These are phyloP conservation scores for Termitomyces titanicus DNA, from an alignment of 768 basidiomycete genomes.

Conservation along the genomic window DNA sequence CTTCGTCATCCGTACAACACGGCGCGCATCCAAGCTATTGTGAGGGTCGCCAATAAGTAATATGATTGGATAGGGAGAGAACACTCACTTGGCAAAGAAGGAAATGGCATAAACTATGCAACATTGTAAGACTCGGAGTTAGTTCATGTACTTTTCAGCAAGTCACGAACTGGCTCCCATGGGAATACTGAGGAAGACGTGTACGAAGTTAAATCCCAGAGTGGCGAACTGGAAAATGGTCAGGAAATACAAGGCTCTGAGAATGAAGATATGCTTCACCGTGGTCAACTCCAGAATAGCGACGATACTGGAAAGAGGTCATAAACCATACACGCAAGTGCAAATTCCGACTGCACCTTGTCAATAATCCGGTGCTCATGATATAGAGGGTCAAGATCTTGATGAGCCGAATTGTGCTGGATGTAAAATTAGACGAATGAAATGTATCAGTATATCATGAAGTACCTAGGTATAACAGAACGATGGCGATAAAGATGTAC, in stretches of 20 bases:
- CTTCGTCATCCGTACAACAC: neutral
- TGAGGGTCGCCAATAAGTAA: neutral
- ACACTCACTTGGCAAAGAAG: slow-evolving; percentile 1
- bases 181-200: neutral
- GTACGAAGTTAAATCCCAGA: neutral
- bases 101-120: neutral
- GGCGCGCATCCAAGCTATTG: slow-evolving; percentile 1
- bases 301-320: neutral
- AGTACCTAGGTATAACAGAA: neutral
- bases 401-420: slow-evolving; percentile 1
- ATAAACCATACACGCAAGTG: neutral
- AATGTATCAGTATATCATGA: neutral
- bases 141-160: neutral
- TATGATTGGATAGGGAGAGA: neutral
- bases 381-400: slow-evolving; percentile 4
- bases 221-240: neutral
- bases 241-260: neutral
- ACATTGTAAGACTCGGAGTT: neutral
- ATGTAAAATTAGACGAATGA: neutral
- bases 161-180: neutral
- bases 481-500: neutral
- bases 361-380: slow-evolving; percentile 4
- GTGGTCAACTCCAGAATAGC: neutral
- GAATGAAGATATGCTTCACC: neutral
- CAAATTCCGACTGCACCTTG: neutral